Conservation (phyloP, 2,329 filamentous ascomycete species). For the Penicillium sp. region DNA sequence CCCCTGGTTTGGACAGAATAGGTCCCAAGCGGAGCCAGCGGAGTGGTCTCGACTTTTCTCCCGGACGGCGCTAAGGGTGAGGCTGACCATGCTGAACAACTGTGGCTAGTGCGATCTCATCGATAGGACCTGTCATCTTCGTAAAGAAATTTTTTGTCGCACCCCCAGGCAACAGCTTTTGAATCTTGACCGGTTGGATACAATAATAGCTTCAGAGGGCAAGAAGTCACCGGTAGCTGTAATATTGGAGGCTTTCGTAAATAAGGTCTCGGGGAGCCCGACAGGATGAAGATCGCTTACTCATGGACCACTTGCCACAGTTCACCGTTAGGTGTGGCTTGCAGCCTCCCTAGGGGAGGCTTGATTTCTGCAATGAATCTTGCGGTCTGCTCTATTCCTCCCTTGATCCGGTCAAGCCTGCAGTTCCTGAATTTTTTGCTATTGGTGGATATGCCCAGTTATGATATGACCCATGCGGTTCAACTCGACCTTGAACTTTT, state of each 20-base stretch:
- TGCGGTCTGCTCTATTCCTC: slow-evolving; percentile 13
- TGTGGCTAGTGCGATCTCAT: slow-evolving; percentile 12
- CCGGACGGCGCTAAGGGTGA: slow-evolving; percentile 3
- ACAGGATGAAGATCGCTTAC: slow-evolving; percentile 7
- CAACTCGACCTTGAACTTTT: background rate
- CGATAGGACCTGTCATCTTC: background rate
- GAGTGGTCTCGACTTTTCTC: background rate
- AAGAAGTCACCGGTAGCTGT: background rate
- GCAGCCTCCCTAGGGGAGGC: slow-evolving; percentile 2
- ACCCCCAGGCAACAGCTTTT: slow-evolving; percentile 15
- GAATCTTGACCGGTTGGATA: background rate
- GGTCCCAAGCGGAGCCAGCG: background rate
- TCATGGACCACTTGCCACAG: slow-evolving; percentile 18
- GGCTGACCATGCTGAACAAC: slow-evolving; percentile 11
- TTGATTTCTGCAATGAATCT: slow-evolving; percentile 10
- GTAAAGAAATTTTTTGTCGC: background rate
- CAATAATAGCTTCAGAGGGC: background rate
- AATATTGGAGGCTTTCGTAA: background rate
- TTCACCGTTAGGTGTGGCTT: slow-evolving; percentile 23
- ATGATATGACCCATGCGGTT: background rate
- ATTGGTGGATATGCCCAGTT: background rate
- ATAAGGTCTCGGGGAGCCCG: slow-evolving; percentile 17
- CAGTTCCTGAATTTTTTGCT: background rate
- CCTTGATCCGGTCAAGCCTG: slow-evolving; percentile 1
- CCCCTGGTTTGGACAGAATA: background rate